Percentiles rank a stretch among this genome's conserved stretches.
Conservation (phyloP, 116 monocot genomes). For the Iris pallida region DNA sequence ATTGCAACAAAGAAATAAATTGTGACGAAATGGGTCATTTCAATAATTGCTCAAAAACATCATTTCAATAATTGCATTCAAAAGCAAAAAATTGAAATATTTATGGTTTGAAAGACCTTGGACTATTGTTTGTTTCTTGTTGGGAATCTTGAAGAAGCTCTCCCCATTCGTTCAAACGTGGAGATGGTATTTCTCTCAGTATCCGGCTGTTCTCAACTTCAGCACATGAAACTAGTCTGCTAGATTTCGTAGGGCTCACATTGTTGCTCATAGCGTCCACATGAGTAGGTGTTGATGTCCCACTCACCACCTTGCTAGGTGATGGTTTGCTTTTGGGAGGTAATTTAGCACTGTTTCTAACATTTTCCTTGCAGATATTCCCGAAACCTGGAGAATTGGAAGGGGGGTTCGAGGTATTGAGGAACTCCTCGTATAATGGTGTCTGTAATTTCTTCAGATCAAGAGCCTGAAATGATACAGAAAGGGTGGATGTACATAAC, state of each 20-base stretch:
- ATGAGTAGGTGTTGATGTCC: not conserved
- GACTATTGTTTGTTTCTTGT: slow-evolving; percentile 20
- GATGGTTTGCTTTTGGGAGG: slow-evolving; percentile 49
- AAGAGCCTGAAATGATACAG: slow-evolving; percentile 51
- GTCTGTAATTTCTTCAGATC: slow-evolving; percentile 94
- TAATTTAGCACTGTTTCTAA: slow-evolving; percentile 29
- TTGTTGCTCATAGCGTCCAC: slow-evolving; percentile 13
- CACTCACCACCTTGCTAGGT: slow-evolving; percentile 30
- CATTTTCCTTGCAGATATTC: slow-evolving; percentile 33
- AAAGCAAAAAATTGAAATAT: too few relatives aligned
- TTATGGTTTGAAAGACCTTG: slow-evolving; percentile 34
- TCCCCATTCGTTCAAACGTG: slow-evolving; percentile 41
- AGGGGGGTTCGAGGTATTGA: slow-evolving; percentile 55
- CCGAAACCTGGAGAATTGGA: slow-evolving; percentile 16
- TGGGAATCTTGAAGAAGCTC: slow-evolving; percentile 36
- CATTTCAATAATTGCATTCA: too few relatives aligned
- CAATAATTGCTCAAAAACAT: too few relatives aligned
- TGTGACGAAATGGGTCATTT: not conserved
- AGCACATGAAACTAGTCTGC: slow-evolving; percentile 17
- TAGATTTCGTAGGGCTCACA: slow-evolving; percentile 15
- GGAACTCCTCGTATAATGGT: slow-evolving; percentile 89
- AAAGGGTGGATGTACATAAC: too few relatives aligned
- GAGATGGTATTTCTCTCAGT: slow-evolving; percentile 60
- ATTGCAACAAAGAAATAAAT: not conserved
- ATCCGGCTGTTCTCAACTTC: slow-evolving; percentile 20